These are phyloP conservation scores for Leishmania martiniquensis DNA, from an alignment of 208 protist species.

Conservation along the genomic window DNA sequence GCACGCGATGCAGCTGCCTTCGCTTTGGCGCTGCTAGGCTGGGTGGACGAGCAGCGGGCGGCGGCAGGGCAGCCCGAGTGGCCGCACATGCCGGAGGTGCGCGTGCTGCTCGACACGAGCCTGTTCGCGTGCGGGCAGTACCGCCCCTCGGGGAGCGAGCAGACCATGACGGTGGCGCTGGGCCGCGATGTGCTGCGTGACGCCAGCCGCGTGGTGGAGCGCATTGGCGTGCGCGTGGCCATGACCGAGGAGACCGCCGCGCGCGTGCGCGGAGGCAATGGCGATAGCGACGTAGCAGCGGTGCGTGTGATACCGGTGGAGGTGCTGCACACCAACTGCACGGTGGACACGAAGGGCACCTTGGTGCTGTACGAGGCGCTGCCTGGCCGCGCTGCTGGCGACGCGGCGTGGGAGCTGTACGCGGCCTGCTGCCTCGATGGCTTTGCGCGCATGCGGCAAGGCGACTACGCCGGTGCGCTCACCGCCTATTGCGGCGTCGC, in stretches of 20 bases:
- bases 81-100: conserved; percentile 3
- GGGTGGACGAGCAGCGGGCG: conserved; percentile 2
- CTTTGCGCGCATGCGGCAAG: conserved; percentile 39
- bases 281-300: neutral
- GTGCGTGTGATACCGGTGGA: conserved; percentile 34
- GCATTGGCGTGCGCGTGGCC: conserved; percentile 19
- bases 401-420: conserved; percentile 27
- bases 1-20: conserved; percentile 18
- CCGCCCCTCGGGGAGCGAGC: neutral
- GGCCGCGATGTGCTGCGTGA: conserved; percentile 31
- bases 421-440: conserved; percentile 14
- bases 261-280: neutral
- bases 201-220: conserved; percentile 11
- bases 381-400: conserved; percentile 1
- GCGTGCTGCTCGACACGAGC: conserved; percentile 24
- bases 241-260: conserved; percentile 45
- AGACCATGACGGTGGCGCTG: conserved; percentile 10
- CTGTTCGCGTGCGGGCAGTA: conserved; percentile 13
- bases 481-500: conserved; percentile 15
- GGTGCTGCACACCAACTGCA: conserved; percentile 8
- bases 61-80: neutral
- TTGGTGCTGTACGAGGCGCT: conserved; percentile 32
- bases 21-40: conserved; percentile 13
- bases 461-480: conserved; percentile 35
- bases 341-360: neutral